Evolutionary conservation across 1,284 basidiomycete genomes (phyloP).

Genomic region (Sanghuangporus baumii): DNA sequence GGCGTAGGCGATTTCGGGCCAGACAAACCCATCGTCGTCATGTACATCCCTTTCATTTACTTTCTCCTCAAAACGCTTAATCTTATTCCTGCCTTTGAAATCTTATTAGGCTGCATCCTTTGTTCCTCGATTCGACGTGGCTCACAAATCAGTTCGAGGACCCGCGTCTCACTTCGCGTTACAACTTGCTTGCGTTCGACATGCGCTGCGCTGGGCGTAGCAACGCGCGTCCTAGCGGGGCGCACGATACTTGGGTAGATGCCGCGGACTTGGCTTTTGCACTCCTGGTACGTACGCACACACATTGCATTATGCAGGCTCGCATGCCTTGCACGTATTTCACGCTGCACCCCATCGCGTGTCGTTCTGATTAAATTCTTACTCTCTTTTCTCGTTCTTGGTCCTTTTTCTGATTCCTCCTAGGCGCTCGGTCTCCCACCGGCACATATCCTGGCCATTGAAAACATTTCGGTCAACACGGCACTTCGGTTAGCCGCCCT

Average conservation of each 20-base stretch:
- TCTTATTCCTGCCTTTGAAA: not conserved
- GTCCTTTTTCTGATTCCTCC: slow-evolving; percentile 7
- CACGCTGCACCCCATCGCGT: not conserved
- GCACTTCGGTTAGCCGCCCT: slow-evolving; percentile 58
- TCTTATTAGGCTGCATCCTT: slow-evolving; percentile 44
- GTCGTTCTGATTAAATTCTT: not conserved
- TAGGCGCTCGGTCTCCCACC: slow-evolving; percentile 61
- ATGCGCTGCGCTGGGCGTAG: slow-evolving; percentile 64
- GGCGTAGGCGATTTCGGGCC: slow-evolving; percentile 63
- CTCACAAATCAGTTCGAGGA: slow-evolving; percentile 61
- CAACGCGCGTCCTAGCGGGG: slow-evolving; percentile 42
- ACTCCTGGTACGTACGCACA: slow-evolving; percentile 42
- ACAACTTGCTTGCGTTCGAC: slow-evolving; percentile 71
- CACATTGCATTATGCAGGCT: not conserved
- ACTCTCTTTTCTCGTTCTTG: not conserved
- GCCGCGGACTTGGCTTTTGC: slow-evolving; percentile 68
- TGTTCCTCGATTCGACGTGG: slow-evolving; percentile 65
- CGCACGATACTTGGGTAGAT: slow-evolving; percentile 67
- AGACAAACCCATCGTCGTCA: slow-evolving; percentile 54
- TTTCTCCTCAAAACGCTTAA: not conserved
- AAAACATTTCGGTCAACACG: slow-evolving; percentile 44
- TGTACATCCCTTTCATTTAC: slow-evolving; percentile 25
- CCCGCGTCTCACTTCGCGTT: slow-evolving; percentile 47
- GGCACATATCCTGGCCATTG: slow-evolving; percentile 62
- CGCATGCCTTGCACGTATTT: not conserved